Evolutionary conservation across 2,329 filamentous ascomycete genomes (phyloP), one percentile per base, ranked within the genome.

Genomic region (Xylaria digitata): DNA sequence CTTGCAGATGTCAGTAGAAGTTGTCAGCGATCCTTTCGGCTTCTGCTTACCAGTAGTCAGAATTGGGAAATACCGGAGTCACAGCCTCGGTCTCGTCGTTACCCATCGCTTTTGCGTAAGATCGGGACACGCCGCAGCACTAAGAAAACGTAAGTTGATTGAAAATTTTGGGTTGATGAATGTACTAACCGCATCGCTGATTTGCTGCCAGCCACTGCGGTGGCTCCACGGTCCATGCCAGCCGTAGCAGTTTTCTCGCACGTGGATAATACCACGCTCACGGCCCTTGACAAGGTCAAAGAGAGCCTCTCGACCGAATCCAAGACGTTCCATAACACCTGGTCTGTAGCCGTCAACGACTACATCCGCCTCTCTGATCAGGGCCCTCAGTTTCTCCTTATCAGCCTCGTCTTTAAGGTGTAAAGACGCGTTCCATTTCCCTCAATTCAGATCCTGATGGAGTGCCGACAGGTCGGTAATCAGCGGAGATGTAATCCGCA

Each of bases 381-480:
- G 70, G 2, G n/a, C 37, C 7, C 56, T 52, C n/a, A 68, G 46
- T 17, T 62, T 68, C 19, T 68, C 62, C 53, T 58, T 58, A 13
- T 65, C 61, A 2, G 7, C 53, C 11, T 65, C 62, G 9, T 68
- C 48, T 40, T 62, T 65, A 17, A 68, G 65, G 32, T 68, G 40
- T 58, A 60, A 70, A 46, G n/a, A 69, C 60, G 26, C 61, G 54
- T 83, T 79, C 65, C 82, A 82, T 68, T 86, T 86, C 2, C 85
- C 85, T 77, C 80, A 82, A 69, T 81, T 85, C 1, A 86, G 74
- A 63, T 86, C 84, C 2, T 76, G 75, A 52, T 83, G 82, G 17
- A 85, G 56, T 0, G 59, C 54, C 0, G 78, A 78, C 61, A 83
- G 72, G 56, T 85, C 82, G 0, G 80, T 75, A 4, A 84, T 61